Evolutionary conservation across 1,139 yeast genomes (phyloP).

Genomic region (Candida sanyaensis): DNA sequence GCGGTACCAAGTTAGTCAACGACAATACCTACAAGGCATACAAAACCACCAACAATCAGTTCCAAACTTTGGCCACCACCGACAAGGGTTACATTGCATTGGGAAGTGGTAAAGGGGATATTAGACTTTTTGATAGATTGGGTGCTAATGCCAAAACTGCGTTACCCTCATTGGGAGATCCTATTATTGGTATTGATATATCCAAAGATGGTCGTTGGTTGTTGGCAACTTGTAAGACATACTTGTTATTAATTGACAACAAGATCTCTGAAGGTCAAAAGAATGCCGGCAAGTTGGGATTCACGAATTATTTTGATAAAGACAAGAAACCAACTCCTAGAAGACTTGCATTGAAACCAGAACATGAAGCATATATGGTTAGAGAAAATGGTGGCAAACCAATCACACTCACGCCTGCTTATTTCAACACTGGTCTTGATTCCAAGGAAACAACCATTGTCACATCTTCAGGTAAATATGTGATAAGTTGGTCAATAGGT

Average conservation of each 20-base stretch:
- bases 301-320: constrained; percentile 61
- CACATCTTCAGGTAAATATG: constrained; percentile 78
- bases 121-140: constrained; percentile 67
- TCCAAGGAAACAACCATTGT: constrained; percentile 70
- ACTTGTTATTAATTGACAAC: constrained; percentile 68
- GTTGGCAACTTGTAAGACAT: constrained; percentile 74
- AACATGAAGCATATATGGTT: constrained; percentile 67
- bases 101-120: constrained; percentile 74
- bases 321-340: constrained; percentile 71
- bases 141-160: constrained; percentile 77
- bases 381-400: constrained; percentile 48
- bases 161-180: constrained; percentile 81
- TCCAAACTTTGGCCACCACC: constrained; percentile 70
- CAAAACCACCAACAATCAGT: constrained; percentile 56
- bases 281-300: constrained; percentile 65
- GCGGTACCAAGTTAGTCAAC: constrained; percentile 52
- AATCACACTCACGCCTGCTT: constrained; percentile 67
- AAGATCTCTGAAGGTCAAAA: constrained; percentile 60
- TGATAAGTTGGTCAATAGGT: constrained; percentile 76
- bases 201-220: constrained; percentile 84
- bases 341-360: constrained; percentile 68
- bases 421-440: constrained; percentile 69
- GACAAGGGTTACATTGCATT: constrained; percentile 74
- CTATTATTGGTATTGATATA: constrained; percentile 64
- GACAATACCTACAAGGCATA: constrained; percentile 41